phyloP scores from a whole-genome alignment of 1,284 basidiomycete genomes.

The Cutaneotrichosporon spelunceum region DNA sequence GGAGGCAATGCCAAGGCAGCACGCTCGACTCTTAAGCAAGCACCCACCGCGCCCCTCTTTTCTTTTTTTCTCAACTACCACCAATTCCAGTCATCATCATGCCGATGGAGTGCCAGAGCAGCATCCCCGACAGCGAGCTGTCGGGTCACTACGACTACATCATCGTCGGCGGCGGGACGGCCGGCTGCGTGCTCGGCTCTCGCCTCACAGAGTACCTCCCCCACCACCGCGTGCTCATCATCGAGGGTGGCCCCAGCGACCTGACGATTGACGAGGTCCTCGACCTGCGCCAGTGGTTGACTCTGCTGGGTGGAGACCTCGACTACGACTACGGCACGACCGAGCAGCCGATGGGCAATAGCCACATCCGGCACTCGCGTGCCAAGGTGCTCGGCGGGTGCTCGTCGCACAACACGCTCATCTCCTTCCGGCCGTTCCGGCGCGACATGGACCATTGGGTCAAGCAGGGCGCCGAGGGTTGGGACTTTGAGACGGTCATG shows the following conservation, averaged over 20 bases:
- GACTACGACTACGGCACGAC: conserved; percentile 27
- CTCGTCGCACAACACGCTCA: conserved; percentile 26
- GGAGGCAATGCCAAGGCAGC: background rate
- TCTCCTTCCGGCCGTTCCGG: conserved; percentile 25
- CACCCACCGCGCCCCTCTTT: background rate
- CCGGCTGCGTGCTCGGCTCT: conserved; percentile 62
- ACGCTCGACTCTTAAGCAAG: background rate
- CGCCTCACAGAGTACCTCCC: conserved; percentile 53
- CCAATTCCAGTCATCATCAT: background rate
- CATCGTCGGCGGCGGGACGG: conserved; percentile 63
- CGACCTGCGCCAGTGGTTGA: conserved; percentile 24
- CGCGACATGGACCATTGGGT: conserved; percentile 24
- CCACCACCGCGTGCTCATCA: conserved; percentile 25
- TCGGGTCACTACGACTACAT: conserved; percentile 60
- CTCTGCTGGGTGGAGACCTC: conserved; percentile 21
- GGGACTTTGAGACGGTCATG: conserved; percentile 23
- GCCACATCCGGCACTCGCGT: conserved; percentile 25
- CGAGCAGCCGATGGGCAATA: conserved; percentile 25
- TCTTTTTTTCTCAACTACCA: background rate
- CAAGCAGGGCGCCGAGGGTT: conserved; percentile 11
- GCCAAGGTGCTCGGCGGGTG: conserved; percentile 26
- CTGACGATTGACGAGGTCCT: conserved; percentile 20
- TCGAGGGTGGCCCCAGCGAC: conserved; percentile 23
- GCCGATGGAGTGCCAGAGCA: conserved; percentile 13
- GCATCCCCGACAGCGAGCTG: conserved; percentile 6